Evolutionary conservation across 1,284 basidiomycete species (phyloP), one percentile per base, ranked within the genome.

Genomic region (Marasmius sp.): DNA sequence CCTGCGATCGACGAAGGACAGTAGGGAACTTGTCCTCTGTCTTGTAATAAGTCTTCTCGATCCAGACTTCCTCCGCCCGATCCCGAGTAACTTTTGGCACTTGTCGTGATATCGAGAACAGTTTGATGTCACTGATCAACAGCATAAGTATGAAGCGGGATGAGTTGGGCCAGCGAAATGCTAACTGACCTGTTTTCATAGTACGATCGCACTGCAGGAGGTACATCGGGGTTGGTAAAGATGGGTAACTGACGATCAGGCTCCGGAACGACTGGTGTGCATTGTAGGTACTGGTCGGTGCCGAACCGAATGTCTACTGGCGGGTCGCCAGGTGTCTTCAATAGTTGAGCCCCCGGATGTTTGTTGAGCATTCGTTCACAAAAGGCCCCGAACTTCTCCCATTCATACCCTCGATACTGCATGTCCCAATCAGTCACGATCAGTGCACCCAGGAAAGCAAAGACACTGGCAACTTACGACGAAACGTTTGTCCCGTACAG

Each of bases 291-390:
- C 65, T 93, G 92, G 56, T 91, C 90, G 52, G 80, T 85, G n/a
- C 92, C 91, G 68, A 86, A 91, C 27, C 89, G 87, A 59, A 94
- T 83, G 64, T 95, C 90, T 12, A 92, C 89, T 12, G 89, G 84
- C 3, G 95, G 93, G 52, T 95, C 90, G 3, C 89, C 86, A 52
- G 85, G 82, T 16, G 81, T 85, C 70, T 91, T 92, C 61, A 97
- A 79, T 11, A 98, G 78, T 63, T 90, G 91, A 1, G 95, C 92
- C 47, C 89, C 89, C 2, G 94, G 91, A 72, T 98, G 94, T 75
- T 98, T 98, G 76, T 89, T 90, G 54, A 97, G 86, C 85, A 98
- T 92, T 36, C 91, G 81, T 75, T 98, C 96, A 76, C 94, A 96
- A 78, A 97, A 93, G 22, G 89, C 86, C 5, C 87, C 88, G 65